Evolutionary conservation across 345 rosid species (phyloP), one percentile per base, ranked within the genome.

Genomic region (Odontarrhena argentea): DNA sequence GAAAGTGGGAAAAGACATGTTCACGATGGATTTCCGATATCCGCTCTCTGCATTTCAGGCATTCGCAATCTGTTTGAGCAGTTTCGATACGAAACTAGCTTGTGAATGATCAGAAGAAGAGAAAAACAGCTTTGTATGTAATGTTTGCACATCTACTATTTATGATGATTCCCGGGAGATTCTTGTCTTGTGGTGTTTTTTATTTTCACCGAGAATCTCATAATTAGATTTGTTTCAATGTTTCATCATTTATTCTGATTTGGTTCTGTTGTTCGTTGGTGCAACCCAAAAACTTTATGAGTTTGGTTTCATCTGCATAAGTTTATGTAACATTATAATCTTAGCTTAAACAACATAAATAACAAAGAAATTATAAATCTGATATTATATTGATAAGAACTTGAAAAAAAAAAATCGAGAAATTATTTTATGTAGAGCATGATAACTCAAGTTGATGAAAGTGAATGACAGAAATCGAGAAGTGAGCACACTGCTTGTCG

Each of bases 71-170:
- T 92, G 98, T 77, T 66, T 92, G 64, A 92, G 95, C 82, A 86
- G 98, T 87, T 92, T 92, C 40, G 98, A 92, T 86, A 92, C 96
- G 53, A 92, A 92, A 81, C 77, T 92, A 74, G 98, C 98, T 0
- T 89, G 98, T 79, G 98, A 92, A 86, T 92, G 88, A 80, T 55
- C 9, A 12, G 57, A 68, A 45, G 15, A 24, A 25, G n/a, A 53
- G 60, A 60, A 40, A 63, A 14, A 36, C 38, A 37, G 26, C 49
- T 60, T 56, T 71, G 76, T 77, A 74, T 80, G 55, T 73, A 70
- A 71, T 47, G 58, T 53, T 50, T 49, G 43, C 44, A 26, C 15
- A 26, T 60, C 0, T 54, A 4, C 36, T 32, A 5, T 6, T 32
- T 32, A 32, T 32, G 47, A 1, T 57, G 65, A 41, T 69, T 72